Evolutionary conservation across 257 asterid genomes (phyloP).

Genomic region (Forsythia viridissima): DNA sequence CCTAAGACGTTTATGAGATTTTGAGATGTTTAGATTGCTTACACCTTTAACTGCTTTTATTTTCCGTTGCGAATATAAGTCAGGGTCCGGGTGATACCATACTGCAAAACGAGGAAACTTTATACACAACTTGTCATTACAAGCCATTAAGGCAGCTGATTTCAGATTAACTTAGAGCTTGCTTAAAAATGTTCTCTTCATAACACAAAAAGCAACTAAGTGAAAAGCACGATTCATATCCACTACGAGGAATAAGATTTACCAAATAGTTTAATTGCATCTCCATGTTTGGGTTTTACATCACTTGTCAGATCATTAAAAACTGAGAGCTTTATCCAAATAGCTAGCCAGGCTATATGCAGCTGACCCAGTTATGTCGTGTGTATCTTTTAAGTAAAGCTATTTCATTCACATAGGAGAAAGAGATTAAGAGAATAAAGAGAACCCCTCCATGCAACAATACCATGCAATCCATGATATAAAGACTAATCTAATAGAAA

Average conservation of each 20-base stretch:
- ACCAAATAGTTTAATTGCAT: not conserved
- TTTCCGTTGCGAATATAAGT: not conserved
- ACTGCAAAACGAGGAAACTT: not conserved
- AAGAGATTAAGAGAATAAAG: not conserved
- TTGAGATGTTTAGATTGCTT: not conserved
- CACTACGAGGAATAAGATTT: not conserved
- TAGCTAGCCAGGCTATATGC: constrained; percentile 3
- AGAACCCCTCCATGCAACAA: constrained; percentile 6
- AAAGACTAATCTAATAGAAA: constrained; percentile 14
- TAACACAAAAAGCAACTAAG: not conserved
- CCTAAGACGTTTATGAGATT: not conserved
- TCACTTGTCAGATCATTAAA: not conserved
- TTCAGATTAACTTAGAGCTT: not conserved
- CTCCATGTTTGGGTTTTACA: not conserved
- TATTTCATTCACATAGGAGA: not conserved
- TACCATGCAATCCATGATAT: constrained; percentile 12
- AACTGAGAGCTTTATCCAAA: not conserved
- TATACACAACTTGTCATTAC: not conserved
- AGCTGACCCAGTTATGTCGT: not conserved
- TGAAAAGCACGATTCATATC: not conserved
- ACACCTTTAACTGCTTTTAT: not conserved
- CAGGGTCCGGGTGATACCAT: not conserved
- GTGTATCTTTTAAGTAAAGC: not conserved
- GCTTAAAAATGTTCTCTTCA: not conserved
- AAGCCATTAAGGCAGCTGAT: not conserved